These are phyloP conservation scores for Urtica urens DNA, from an alignment of 306 rosid species.

Conservation along the genomic window DNA sequence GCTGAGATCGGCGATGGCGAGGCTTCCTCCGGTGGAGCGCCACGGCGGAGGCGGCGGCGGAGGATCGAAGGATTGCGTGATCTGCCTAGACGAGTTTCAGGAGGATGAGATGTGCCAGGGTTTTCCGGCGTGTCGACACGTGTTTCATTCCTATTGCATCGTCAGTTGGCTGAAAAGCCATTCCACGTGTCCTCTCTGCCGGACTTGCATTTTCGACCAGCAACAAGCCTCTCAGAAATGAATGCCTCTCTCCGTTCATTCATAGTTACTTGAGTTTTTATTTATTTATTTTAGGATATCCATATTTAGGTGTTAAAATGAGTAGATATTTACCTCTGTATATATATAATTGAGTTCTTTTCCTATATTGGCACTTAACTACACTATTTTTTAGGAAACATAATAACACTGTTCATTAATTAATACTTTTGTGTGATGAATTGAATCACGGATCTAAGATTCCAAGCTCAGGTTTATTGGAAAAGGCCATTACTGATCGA, in stretches of 20 bases:
- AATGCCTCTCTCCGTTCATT: too few species aligned
- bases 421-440: too few species aligned
- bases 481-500: too few species aligned
- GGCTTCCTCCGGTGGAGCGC: conserved; percentile 2
- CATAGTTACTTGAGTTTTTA: background rate
- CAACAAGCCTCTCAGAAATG: background rate
- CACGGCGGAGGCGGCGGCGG: conserved; percentile 7
- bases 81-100: conserved; percentile 44
- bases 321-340: background rate
- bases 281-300: too few species aligned
- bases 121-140: conserved; percentile 36
- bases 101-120: conserved; percentile 28
- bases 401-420: too few species aligned
- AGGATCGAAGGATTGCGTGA: conserved; percentile 25
- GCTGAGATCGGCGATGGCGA: conserved; percentile 10
- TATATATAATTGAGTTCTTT: background rate
- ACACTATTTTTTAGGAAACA: background rate
- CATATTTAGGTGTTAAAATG: background rate
- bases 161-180: conserved; percentile 29
- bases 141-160: conserved; percentile 39
- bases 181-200: conserved; percentile 46
- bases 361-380: too few species aligned
- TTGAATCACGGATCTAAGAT: too few species aligned
- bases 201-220: conserved; percentile 20
- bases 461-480: too few species aligned